Evolutionary conservation across 1,284 basidiomycete species (phyloP).

Genomic region (Sutorius eximius): DNA sequence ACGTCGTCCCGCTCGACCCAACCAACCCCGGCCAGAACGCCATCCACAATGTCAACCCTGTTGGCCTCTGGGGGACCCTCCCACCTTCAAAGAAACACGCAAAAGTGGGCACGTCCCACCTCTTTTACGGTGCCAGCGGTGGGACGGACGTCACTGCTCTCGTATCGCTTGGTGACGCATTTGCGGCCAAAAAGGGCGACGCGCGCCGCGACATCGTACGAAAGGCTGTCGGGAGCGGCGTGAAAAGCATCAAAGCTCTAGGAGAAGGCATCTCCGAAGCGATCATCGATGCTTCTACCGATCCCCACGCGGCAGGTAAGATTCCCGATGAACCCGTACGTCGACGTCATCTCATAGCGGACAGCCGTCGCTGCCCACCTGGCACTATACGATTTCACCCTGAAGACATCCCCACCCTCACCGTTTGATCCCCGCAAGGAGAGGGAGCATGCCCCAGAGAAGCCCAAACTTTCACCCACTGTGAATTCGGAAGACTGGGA

Average conservation of each 20-base stretch:
- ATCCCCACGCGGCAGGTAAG: slow-evolving; percentile 74
- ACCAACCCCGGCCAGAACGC: slow-evolving; percentile 28
- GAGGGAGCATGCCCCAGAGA: slow-evolving; percentile 47
- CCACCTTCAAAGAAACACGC: slow-evolving; percentile 47
- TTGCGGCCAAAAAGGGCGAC: slow-evolving; percentile 47
- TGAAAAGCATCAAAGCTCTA: slow-evolving; percentile 62
- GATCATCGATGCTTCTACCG: slow-evolving; percentile 58
- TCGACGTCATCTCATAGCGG: neutral
- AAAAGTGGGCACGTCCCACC: slow-evolving; percentile 62
- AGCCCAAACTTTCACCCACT: slow-evolving; percentile 48
- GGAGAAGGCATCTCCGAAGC: slow-evolving; percentile 59
- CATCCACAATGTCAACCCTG: slow-evolving; percentile 34
- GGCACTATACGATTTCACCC: slow-evolving; percentile 69
- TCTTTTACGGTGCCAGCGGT: slow-evolving; percentile 57
- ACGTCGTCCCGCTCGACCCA: slow-evolving; percentile 46
- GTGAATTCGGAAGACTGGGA: slow-evolving; percentile 62
- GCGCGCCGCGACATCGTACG: slow-evolving; percentile 63
- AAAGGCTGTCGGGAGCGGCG: slow-evolving; percentile 64
- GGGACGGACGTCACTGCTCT: slow-evolving; percentile 49
- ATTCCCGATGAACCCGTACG: neutral
- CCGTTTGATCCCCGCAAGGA: slow-evolving; percentile 55
- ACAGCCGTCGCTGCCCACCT: slow-evolving; percentile 76
- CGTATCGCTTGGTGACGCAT: slow-evolving; percentile 64
- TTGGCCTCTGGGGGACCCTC: slow-evolving; percentile 45
- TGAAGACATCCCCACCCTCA: slow-evolving; percentile 71